These are phyloP conservation scores for Metschnikowia gelsemii DNA, from an alignment of 805 yeast genomes.

Conservation along the genomic window DNA sequence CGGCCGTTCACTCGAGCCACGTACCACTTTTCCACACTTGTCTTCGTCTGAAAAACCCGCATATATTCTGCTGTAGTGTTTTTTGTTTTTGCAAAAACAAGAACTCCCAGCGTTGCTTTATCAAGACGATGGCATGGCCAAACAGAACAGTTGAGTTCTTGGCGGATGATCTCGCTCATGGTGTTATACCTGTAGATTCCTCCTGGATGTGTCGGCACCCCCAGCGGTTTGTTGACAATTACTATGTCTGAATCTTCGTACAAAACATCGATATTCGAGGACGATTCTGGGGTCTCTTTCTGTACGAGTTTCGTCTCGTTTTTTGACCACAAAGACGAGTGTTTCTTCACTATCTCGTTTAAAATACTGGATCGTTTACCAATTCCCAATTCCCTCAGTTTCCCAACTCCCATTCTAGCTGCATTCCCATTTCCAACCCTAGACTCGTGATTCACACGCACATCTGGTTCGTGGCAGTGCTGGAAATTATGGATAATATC, in stretches of 20 bases:
- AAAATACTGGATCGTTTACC: no score
- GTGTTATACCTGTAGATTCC: slow-evolving; percentile 45
- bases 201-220: slow-evolving; percentile 55
- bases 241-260: slow-evolving; percentile 37
- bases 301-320: neutral
- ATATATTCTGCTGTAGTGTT: slow-evolving; percentile 33
- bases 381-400: no score
- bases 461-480: slow-evolving; percentile 48
- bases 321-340: neutral
- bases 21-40: slow-evolving; percentile 39
- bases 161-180: slow-evolving; percentile 41
- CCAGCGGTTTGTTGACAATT: slow-evolving; percentile 52
- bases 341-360: neutral
- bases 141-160: slow-evolving; percentile 28
- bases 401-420: no score
- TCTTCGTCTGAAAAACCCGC: slow-evolving; percentile 30
- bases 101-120: slow-evolving; percentile 51
- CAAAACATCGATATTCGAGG: slow-evolving; percentile 30
- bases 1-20: slow-evolving; percentile 44
- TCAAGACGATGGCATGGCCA: slow-evolving; percentile 52
- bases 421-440: neutral
- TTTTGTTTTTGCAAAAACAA: slow-evolving; percentile 43
- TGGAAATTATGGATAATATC: slow-evolving; percentile 31
- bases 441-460: slow-evolving; percentile 4
- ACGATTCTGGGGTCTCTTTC: neutral